These are phyloP conservation scores for Tetraselmis chui DNA, from an alignment of 139 green algal genomes.

Conservation along the genomic window DNA sequence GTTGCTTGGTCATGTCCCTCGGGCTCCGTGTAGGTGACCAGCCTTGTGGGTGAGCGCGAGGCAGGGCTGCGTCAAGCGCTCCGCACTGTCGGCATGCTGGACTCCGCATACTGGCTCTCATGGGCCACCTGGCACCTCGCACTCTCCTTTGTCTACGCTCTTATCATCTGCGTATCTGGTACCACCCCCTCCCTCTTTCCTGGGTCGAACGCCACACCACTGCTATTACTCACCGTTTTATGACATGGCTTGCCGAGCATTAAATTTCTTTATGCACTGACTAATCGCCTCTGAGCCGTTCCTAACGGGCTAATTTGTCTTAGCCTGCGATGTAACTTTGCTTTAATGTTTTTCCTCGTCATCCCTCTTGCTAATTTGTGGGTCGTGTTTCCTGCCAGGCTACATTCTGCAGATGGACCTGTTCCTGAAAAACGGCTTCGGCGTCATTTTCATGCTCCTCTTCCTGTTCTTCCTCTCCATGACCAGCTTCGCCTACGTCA, in stretches of 20 bases:
- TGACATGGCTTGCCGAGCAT: no score
- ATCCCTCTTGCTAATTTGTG: no score
- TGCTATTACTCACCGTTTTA: no score
- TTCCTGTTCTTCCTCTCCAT: constrained; percentile 47
- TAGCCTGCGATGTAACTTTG: no score
- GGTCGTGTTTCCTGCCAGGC: constrained; percentile 23
- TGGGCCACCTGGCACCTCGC: constrained; percentile 59
- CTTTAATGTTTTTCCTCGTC: no score
- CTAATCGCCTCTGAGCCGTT: no score
- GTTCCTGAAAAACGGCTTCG: constrained; percentile 53
- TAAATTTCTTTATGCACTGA: no score
- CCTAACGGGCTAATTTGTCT: no score
- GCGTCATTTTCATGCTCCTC: constrained; percentile 47
- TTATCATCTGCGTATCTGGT: constrained; percentile 19
- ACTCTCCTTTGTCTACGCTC: constrained; percentile 6
- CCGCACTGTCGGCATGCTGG: constrained; percentile 81
- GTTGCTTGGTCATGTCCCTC: no score
- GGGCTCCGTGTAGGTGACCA: constrained; percentile 52
- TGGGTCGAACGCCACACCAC: no score
- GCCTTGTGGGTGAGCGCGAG: constrained; percentile 66
- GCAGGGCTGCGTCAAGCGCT: constrained; percentile 66
- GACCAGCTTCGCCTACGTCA: constrained; percentile 48
- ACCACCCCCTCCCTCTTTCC: no score
- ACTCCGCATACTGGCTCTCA: constrained; percentile 78
- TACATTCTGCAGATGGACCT: constrained; percentile 80